Conservation (phyloP, 495 filamentous ascomycete genomes). For the Aspergillus asperescens region DNA sequence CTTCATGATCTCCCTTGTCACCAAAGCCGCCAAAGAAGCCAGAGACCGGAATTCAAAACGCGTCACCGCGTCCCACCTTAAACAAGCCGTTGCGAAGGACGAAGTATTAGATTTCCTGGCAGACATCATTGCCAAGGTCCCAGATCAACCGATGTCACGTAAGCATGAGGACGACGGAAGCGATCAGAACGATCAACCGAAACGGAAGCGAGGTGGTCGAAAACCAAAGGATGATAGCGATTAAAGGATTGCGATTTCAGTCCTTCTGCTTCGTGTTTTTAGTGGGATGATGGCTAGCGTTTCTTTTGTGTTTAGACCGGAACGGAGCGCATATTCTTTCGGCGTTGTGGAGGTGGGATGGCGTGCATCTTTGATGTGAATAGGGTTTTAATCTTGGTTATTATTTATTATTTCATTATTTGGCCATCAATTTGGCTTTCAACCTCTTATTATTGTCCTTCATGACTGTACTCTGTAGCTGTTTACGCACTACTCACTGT, state of each 20-base stretch:
- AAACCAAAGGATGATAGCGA: constrained; percentile 47
- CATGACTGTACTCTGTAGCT: neutral
- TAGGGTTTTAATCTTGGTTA: constrained; percentile 20
- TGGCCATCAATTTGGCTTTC: constrained; percentile 1
- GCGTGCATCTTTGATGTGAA: constrained; percentile 30
- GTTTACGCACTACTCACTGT: neutral
- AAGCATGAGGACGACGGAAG: constrained; percentile 51
- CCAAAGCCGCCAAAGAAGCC: constrained; percentile 78
- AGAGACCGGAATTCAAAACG: constrained; percentile 77
- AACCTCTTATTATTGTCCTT: neutral
- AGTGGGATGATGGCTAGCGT: constrained; percentile 27
- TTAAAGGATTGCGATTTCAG: constrained; percentile 12
- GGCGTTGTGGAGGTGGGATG: constrained; percentile 27
- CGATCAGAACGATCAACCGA: constrained; percentile 48
- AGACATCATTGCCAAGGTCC: constrained; percentile 85
- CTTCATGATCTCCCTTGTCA: constrained; percentile 93
- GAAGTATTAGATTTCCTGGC: constrained; percentile 88
- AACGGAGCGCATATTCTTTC: constrained; percentile 29
- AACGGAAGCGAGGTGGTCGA: constrained; percentile 41
- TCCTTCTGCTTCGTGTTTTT: neutral
- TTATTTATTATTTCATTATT: constrained; percentile 9
- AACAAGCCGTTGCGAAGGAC: constrained; percentile 77
- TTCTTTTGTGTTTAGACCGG: constrained; percentile 27
- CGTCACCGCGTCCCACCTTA: constrained; percentile 84
- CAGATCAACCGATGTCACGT: constrained; percentile 58